Base-by-base conservation (phyloP, 2,329 filamentous ascomycete species). In the Diplocarpon mali region DNA sequence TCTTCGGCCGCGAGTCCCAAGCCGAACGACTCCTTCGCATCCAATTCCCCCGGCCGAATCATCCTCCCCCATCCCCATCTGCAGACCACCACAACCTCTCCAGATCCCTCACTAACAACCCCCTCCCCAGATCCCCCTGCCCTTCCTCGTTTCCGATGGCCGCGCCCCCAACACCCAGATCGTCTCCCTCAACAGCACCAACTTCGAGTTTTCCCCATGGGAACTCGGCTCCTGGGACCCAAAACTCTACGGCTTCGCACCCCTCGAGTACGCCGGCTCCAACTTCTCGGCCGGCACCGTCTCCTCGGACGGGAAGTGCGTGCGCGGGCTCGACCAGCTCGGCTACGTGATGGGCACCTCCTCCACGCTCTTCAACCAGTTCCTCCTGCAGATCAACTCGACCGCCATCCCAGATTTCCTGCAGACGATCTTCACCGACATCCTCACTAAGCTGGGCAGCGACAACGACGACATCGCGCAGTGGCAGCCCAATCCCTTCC, bases 271-370 rank as follows among this genome's bases (percentile, higher is more conserved):
- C 52, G 63, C 89, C 2, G 85, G 85, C 2, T 85, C 84, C 1
- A 79, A 79, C 52, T 88, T 90, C 61, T 72, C 69, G 32, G 69
- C 66, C 5, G 85, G 85, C 15, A 58, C 61, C 7, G 62, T 92
- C 15, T 65, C 73, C 0, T 60, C 67, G 10, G 62, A 70, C 44
- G 72, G 74, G 35, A 61, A 65, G 24, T 95, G 89, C 58, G 72
- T 93, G 13, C 69, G 73, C 7, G 89, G 89, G 1, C 88, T 88
- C 51, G 89, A 95, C 64, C 88, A 88, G 55, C 75, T 75, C 17
- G 85, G 85, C 6, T 95, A 76, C 59, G 69, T 94, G 20, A 87
- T 94, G 77, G 88, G 88, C 40, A 94, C 88, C 0, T 87, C 82
- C 16, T 86, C 81, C 1, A 83, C 84, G 0, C 71, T 95, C 2